Evolutionary conservation across 2,329 filamentous ascomycete genomes (phyloP), one percentile per base, ranked within the genome.

Genomic region (Didymella pinodella): DNA sequence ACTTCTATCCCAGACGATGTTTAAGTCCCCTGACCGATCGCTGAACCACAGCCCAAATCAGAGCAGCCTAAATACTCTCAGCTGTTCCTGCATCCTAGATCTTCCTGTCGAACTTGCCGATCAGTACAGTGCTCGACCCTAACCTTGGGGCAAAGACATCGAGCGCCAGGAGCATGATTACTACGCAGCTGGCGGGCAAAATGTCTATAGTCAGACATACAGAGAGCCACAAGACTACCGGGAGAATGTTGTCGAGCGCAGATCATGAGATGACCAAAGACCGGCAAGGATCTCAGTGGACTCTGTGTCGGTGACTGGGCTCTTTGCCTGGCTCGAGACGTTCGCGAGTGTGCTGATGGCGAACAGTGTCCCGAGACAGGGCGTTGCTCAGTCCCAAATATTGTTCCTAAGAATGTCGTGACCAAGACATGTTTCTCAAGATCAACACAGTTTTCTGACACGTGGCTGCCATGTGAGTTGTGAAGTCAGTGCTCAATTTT

Each of bases 391-490:
- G 22, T 22, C 22, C 22, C 22, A 22, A 22, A 22, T 22, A 22
- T 22, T 3, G 3, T 22, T 22, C 22, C 22, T 22, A 22, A 22
- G 22, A 22, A 22, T 22, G 22, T 22, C 16, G 22, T 10, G 16
- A n/a, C 8, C 36, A 25, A 53, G 29, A 45, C 48, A 38, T 6
- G 16, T 20, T 22, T 22, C 22, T 22, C 22, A 22, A 22, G 22
- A 22, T 22, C 22, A 3, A 22, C 22, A 22, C 2, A 3, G 22
- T 22, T 5, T 40, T 8, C 12, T 34, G 16, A 10, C 46, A 58
- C 34, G 38, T 56, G 48, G 38, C 10, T 14, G 22, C 47, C 51
- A 51, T 48, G 47, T 48, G 28, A 22, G 2, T 7, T 7, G 22
- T 29, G 29, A 16, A 8, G 22, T 41, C 26, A 41, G 41, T 47